Evolutionary conservation across 2,329 filamentous ascomycete genomes (phyloP), one percentile per base, ranked within the genome.

Genomic region (Botrytis pseudocinerea): DNA sequence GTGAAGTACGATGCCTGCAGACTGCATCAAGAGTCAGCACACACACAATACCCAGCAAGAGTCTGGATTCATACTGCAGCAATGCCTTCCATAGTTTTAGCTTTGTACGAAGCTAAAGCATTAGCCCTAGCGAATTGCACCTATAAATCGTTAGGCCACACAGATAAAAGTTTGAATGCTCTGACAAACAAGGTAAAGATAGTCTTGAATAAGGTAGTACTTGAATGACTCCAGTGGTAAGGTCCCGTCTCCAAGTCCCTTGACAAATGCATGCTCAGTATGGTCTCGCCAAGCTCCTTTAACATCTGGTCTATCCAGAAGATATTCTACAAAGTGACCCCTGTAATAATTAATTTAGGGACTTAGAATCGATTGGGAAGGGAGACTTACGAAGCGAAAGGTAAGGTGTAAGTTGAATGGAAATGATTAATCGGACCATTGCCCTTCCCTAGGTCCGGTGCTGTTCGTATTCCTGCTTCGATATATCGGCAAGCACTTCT

Each of bases 171-270:
- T 46, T 40, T 12, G 6, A 16, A 5, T n/a, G 6, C 16, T 14
- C 22, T 28, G 25, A 80, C 86, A 60, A 78, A 96, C 92, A 61
- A 98, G 84, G 79, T 96, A 98, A 7, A 97, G 85, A 79, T 98
- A 98, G 79, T 98, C 95, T 78, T 98, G 95, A 16, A 96, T 87
- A 72, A 98, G 89, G 80, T 98, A 98, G 57, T 92, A 88, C 81
- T 94, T 96, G 85, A 97, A 98, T 0, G 90, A 91, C 61, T 92
- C 88, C 1, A 92, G 78, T 0, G 93, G 91, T 32, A 98, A 84
- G 12, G 88, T 91, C 0, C 94, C 94, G 73, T 91, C 86, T 0
- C 92, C 94, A 79, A 98, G 85, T 22, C 87, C 88, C 79, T 90
- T 85, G 60, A 97, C 93, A 79, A 98, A 98, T 0, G 91, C 89